Evolutionary conservation across 2,329 filamentous ascomycete genomes (phyloP).

Genomic region (Capronia epimyces): DNA sequence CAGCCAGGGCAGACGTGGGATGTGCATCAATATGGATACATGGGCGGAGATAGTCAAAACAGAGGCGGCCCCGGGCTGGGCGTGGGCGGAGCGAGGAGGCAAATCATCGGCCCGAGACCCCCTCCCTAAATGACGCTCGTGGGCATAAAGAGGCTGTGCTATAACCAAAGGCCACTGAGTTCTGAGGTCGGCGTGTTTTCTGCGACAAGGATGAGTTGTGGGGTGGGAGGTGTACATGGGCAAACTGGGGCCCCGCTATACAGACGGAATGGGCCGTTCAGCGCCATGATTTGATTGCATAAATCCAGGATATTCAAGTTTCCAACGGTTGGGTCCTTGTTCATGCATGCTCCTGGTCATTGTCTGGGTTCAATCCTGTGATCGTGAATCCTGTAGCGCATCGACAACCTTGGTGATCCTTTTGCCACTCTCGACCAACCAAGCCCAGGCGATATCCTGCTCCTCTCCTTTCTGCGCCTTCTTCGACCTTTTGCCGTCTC

Average conservation of each 20-base stretch:
- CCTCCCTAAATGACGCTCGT: slow-evolving; percentile 30
- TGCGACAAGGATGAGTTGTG: background rate
- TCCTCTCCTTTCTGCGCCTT: slow-evolving; percentile 29
- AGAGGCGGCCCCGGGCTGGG: slow-evolving; percentile 46
- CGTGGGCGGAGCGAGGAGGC: slow-evolving; percentile 53
- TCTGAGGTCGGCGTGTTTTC: background rate
- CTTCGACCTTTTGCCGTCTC: slow-evolving; percentile 43
- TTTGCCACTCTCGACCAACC: slow-evolving; percentile 40
- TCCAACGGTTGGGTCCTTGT: background rate
- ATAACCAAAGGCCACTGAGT: background rate
- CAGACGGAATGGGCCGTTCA: background rate
- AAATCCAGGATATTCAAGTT: background rate
- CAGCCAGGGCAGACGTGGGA: slow-evolving; percentile 50
- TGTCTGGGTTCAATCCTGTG: too few relatives aligned
- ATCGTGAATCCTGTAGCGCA: background rate
- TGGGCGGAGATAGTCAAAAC: slow-evolving; percentile 59
- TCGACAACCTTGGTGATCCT: slow-evolving; percentile 36
- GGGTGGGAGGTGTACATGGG: too few relatives aligned
- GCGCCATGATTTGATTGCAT: background rate
- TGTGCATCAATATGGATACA: slow-evolving; percentile 60
- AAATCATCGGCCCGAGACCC: slow-evolving; percentile 59
- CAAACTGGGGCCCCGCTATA: too few relatives aligned
- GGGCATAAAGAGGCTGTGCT: background rate
- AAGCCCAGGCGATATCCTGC: slow-evolving; percentile 34
- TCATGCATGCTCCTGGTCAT: too few relatives aligned